Evolutionary conservation across 139 green algal genomes (phyloP), one percentile per base, ranked within the genome.

Genomic region (Axilococcus clingmanii): DNA sequence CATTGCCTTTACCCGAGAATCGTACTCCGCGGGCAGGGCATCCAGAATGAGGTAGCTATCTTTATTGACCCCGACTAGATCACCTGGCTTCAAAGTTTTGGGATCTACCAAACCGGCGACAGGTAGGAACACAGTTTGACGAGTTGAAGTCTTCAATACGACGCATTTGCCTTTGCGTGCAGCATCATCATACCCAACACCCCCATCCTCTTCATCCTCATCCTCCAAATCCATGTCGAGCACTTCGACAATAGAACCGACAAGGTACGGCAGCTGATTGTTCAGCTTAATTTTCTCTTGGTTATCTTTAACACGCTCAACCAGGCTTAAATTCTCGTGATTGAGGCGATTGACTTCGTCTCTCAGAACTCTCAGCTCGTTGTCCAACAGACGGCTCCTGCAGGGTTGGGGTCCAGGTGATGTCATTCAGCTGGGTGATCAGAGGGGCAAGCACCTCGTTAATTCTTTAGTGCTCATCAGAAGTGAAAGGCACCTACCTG

Each of bases 31-130:
- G 9, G 92, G 92, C 20, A 99, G 77, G 0, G 81, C 97, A 70
- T 98, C 92, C 7, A 99, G 64, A 57, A 99, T 88, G 5, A 99
- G 77, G 65, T 99, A 99, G 45, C 68, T 87, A 80, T 99, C 92
- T 72, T 98, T 98, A 79, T 98, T 98, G 28, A 96, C 91, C 11
- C 91, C 91, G n/a, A 98, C 89, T 55, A 97, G 70, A 64, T 97
- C 90, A 7, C 71, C 78, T 7, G 90, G 90, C 55, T 87, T 87
- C 6, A 97, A 62, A 16, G 58, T 63, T 9, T 79, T 71, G 2
- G 91, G 59, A 52, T 98, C 89, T n/a, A 98, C 91, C 20, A 98
- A 69, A 0, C 91, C 91, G 17, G 95, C 80, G 24, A 99, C 89
- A 20, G 93, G 93, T 62, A 99, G 61, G 66, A 99, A 99, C 40